Evolutionary conservation across 2,329 filamentous ascomycete genomes (phyloP).

Genomic region (Fusarium sp.): DNA sequence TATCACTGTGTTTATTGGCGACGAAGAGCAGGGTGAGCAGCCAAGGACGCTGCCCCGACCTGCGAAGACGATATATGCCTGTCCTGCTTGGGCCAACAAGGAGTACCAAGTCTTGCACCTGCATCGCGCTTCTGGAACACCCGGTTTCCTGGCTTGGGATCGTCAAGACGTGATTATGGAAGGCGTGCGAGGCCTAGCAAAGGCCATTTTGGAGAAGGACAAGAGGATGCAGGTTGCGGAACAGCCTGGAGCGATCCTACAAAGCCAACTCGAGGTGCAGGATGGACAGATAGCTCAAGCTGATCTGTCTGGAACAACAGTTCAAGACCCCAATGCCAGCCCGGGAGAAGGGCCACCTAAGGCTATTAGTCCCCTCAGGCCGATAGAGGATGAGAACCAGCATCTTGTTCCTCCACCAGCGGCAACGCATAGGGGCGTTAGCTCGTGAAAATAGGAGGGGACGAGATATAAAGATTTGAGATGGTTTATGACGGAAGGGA

Average conservation of each 20-base stretch:
- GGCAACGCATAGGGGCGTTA: constrained; percentile 14
- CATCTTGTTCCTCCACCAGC: constrained; percentile 30
- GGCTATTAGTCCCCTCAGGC: constrained; percentile 17
- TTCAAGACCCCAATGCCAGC: constrained; percentile 37
- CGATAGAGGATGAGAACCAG: constrained; percentile 19
- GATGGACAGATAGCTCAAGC: constrained; percentile 35
- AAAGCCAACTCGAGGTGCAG: constrained; percentile 54
- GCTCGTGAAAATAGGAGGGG: constrained; percentile 2
- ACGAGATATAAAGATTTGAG: not conserved
- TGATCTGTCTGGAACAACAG: constrained; percentile 49
- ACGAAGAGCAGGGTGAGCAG: constrained; percentile 43
- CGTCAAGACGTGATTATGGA: constrained; percentile 60
- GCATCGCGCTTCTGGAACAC: constrained; percentile 55
- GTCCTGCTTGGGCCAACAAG: constrained; percentile 63
- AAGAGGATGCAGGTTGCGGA: constrained; percentile 52
- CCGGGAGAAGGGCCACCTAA: constrained; percentile 18
- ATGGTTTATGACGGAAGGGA: constrained; percentile 2
- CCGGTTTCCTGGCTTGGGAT: constrained; percentile 64
- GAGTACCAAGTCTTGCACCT: constrained; percentile 60
- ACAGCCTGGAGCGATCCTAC: constrained; percentile 47
- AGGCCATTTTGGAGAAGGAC: constrained; percentile 56
- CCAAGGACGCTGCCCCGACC: constrained; percentile 42
- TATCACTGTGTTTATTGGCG: constrained; percentile 63
- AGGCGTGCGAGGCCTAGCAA: constrained; percentile 59
- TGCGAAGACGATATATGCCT: constrained; percentile 55